Evolutionary conservation across 352 stramenopile genomes (phyloP).

Genomic region (Globisporangium sylvaticum): DNA sequence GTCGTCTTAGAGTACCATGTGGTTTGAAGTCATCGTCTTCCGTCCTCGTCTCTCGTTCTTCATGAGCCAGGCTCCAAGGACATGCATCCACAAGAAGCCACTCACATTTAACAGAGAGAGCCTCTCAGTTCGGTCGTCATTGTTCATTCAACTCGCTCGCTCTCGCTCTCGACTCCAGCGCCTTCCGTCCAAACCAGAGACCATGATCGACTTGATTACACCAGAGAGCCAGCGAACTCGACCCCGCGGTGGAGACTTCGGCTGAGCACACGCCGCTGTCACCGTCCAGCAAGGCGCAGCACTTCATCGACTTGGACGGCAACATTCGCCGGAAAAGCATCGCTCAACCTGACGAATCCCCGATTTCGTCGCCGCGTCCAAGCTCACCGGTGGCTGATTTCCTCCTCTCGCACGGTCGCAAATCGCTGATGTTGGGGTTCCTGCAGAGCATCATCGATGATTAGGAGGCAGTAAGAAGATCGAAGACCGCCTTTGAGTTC

Average conservation of each 20-base stretch:
- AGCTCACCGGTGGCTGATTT: constrained; percentile 1
- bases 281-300: constrained; percentile 23
- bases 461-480: constrained; percentile 1
- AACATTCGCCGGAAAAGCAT: constrained; percentile 31
- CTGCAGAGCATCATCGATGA: constrained; percentile 26
- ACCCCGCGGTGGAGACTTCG: constrained; percentile 30
- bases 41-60: not conserved
- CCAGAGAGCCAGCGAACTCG: constrained; percentile 12
- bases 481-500: not conserved
- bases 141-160: not conserved
- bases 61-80: not conserved
- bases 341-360: not conserved
- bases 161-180: not conserved
- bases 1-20: not conserved
- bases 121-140: not conserved
- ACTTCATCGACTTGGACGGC: constrained; percentile 31
- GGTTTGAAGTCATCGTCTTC: constrained; percentile 2
- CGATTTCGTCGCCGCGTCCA: not conserved
- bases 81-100: not conserved
- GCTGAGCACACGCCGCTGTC: constrained; percentile 18
- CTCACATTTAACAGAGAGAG: not conserved
- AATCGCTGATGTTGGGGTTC: constrained; percentile 29
- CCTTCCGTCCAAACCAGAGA: not conserved
- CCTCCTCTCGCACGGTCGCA: not conserved
- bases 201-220: constrained; percentile 7